These are phyloP conservation scores for Begonia masoniana DNA, from an alignment of 306 rosid genomes.

Conservation along the genomic window DNA sequence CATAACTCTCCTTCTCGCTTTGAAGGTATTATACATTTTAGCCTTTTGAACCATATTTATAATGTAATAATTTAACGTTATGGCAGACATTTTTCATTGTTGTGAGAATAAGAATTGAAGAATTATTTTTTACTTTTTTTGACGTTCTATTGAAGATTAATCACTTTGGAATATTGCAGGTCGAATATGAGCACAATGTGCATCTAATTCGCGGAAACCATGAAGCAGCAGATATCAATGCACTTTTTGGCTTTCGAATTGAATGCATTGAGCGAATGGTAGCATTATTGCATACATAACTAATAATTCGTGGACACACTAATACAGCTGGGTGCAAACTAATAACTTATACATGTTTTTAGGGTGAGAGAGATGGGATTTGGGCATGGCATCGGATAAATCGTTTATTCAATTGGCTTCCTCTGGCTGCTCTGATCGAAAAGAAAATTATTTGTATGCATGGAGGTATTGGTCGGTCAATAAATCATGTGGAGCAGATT, in stretches of 20 bases:
- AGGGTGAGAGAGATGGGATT: conserved; percentile 99
- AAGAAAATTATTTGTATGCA: conserved; percentile 98
- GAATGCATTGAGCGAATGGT: conserved; percentile 99
- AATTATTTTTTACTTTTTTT: not conserved
- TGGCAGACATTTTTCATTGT: too few relatives aligned
- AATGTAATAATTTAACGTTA: not conserved
- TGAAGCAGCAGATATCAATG: conserved; percentile 99
- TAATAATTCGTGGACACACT: conserved; percentile 2
- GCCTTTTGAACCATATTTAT: not conserved
- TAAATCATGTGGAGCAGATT: conserved; percentile 93
- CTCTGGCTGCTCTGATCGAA: conserved; percentile 90
- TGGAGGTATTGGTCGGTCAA: conserved; percentile 97
- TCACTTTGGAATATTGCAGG: conserved; percentile 37
- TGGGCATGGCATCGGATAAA: conserved; percentile 99
- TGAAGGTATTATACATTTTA: conserved; percentile 44
- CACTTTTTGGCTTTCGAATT: conserved; percentile 96
- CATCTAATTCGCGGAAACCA: conserved; percentile 97
- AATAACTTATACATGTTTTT: conserved; percentile 21
- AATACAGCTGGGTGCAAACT: conserved; percentile 8
- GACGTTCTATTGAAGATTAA: not conserved
- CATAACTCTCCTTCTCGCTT: conserved; percentile 77
- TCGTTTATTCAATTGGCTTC: conserved; percentile 98
- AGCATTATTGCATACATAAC: conserved; percentile 9
- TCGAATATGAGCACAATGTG: conserved; percentile 75
- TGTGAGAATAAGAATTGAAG: too few relatives aligned